Evolutionary conservation across 2,329 filamentous ascomycete species (phyloP), one percentile per base, ranked within the genome.

Genomic region (Nothomitra cinnamomea): DNA sequence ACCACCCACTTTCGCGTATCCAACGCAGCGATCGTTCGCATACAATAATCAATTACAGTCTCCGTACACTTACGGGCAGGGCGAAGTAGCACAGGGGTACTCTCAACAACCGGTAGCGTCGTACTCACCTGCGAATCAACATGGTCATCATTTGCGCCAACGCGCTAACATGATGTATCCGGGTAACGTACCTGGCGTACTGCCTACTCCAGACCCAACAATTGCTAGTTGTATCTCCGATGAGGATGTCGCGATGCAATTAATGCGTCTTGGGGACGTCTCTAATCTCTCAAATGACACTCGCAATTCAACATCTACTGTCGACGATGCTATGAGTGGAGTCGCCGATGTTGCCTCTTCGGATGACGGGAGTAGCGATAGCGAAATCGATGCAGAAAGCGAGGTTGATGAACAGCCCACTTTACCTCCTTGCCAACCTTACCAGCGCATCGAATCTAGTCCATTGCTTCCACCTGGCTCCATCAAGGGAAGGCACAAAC

Each of bases 171-270:
- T 21, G n/a, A 35, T 28, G 35, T 38, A 41, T 28, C 17, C 36
- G 15, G 48, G 32, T 15, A 45, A 50, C 50, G 64, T 61, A 36
- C 66, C 73, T 58, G 80, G 82, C 53, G 78, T 94, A 60, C 73
- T 95, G 58, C 89, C 89, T 19, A 98, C 92, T 1, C 92, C 92
- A 24, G 92, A 96, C 62, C 90, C 90, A n/a, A 98, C 92, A 12
- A 85, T 96, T 61, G 87, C 87, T 53, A 96, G 90, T 69, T 94
- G 87, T 67, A 90, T 98, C 67, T 96, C 90, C 13, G 92, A 98
- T 65, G 92, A 98, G 68, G 92, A 98, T 68, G 92, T 96, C 57
- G 92, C 92, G 55, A 83, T 95, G 64, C 92, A 96, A 70, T 75
- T 98, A 62, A 96, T 98, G 82, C 85, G 90, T 60, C 78, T 98